phyloP scores from a whole-genome alignment of 1,139 yeast species.

The Eremothecium gossypii region DNA sequence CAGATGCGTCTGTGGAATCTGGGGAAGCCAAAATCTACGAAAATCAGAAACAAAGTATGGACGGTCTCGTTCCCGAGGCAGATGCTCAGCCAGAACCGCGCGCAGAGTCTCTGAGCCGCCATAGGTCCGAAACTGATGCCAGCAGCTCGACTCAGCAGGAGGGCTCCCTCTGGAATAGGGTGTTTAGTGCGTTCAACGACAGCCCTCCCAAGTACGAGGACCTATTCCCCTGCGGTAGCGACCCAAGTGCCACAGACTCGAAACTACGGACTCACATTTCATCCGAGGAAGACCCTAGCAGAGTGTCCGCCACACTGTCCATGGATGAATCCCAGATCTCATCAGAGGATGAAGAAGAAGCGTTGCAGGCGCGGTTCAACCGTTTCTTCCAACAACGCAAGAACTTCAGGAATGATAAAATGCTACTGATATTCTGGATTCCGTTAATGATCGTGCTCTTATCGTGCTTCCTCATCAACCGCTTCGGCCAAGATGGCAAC shows the following conservation, averaged over 20 bases:
- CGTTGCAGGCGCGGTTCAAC: conserved; percentile 44
- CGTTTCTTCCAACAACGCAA: conserved; percentile 52
- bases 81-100: background rate
- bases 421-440: conserved; percentile 84
- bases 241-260: conserved; percentile 12
- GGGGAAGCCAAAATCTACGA: conserved; percentile 8
- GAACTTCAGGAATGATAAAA: conserved; percentile 69
- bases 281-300: conserved; percentile 22
- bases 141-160: conserved; percentile 4
- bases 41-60: conserved; percentile 12
- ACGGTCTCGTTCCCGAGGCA: background rate
- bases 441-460: conserved; percentile 51
- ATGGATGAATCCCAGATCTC: conserved; percentile 21
- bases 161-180: conserved; percentile 50
- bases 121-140: background rate
- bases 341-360: conserved; percentile 37
- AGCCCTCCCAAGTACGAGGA: conserved; percentile 74
- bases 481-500: conserved; percentile 39
- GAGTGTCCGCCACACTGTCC: conserved; percentile 13
- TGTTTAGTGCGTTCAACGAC: conserved; percentile 50
- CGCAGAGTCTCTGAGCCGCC: background rate
- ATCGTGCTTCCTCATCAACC: conserved; percentile 43
- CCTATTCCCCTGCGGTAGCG: conserved; percentile 47
- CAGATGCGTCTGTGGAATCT: conserved; percentile 16
- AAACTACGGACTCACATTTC: conserved; percentile 30